Percentiles rank a stretch among this genome's conserved stretches.
Evolutionary conservation across 139 green algal species (phyloP).

Genomic region (Coelastrella sp.): DNA sequence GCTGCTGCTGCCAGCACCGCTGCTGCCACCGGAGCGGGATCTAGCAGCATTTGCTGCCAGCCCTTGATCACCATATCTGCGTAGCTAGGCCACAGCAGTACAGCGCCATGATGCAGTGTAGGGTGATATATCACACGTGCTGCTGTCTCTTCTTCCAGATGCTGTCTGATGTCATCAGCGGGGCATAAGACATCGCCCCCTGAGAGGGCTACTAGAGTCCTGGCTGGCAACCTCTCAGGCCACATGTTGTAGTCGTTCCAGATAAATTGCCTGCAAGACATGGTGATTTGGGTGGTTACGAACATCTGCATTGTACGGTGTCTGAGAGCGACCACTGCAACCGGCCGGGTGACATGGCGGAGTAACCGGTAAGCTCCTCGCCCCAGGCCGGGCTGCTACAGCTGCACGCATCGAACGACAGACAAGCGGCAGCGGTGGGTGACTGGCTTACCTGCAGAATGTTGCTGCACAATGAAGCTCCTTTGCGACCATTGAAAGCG

Average conservation of each 20-base stretch:
- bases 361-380: too few species aligned
- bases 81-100: background rate
- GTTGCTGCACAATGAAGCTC: background rate
- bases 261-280: constrained; percentile 50
- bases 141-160: constrained; percentile 4
- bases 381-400: too few species aligned
- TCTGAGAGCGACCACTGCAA: background rate
- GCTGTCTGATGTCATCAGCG: background rate
- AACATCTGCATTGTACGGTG: background rate
- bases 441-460: constrained; percentile 42
- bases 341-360: too few species aligned
- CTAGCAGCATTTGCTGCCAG: constrained; percentile 15
- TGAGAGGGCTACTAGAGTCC: constrained; percentile 58
- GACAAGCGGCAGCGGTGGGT: background rate
- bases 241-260: constrained; percentile 65
- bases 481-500: background rate
- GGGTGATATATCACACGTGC: constrained; percentile 1
- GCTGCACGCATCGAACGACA: too few species aligned
- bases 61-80: background rate
- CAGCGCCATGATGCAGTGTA: background rate
- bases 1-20: background rate
- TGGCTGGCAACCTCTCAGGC: constrained; percentile 59
- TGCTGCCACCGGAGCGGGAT: background rate
- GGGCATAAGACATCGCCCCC: constrained; percentile 51
- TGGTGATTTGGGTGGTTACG: background rate